A percentile compares a stretch with the other conserved stretches of the same genome.
phyloP scores from a whole-genome alignment of 768 basidiomycete genomes.

The Tylopilus sp. region DNA sequence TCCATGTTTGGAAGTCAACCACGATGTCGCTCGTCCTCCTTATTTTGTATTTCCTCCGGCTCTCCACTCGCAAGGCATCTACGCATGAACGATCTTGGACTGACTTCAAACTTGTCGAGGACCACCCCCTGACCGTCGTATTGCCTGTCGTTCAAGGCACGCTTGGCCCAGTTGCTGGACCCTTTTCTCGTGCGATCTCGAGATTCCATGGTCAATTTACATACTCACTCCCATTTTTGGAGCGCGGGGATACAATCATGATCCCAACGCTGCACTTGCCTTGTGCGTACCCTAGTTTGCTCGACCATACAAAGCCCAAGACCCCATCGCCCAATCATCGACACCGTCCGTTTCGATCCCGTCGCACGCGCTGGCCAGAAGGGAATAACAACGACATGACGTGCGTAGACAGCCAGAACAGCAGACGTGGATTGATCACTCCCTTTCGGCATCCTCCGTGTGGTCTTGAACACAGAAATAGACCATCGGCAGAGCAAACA shows the following conservation, averaged over 20 bases:
- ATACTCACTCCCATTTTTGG: too few species aligned
- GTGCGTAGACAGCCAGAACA: background rate
- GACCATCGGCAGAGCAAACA: slow-evolving; percentile 73
- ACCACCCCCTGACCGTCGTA: slow-evolving; percentile 43
- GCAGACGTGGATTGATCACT: slow-evolving; percentile 35
- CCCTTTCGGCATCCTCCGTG: slow-evolving; percentile 48
- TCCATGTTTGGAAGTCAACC: slow-evolving; percentile 14
- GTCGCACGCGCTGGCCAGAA: background rate
- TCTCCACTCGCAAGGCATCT: background rate
- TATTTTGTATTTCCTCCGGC: slow-evolving; percentile 10
- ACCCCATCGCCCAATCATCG: too few species aligned
- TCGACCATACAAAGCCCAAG: too few species aligned
- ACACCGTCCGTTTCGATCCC: too few species aligned
- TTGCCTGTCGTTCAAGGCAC: slow-evolving; percentile 44
- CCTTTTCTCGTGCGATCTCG: slow-evolving; percentile 43
- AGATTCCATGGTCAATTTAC: too few species aligned
- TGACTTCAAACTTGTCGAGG: slow-evolving; percentile 7
- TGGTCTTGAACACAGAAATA: slow-evolving; percentile 62
- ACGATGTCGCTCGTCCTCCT: background rate
- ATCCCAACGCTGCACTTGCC: too few species aligned
- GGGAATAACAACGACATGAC: background rate
- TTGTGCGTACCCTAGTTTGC: too few species aligned
- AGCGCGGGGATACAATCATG: too few species aligned
- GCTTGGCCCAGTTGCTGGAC: slow-evolving; percentile 34
- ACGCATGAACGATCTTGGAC: background rate